These are phyloP conservation scores for Daldinia grandis DNA, from an alignment of 495 filamentous ascomycete species.

Conservation along the genomic window DNA sequence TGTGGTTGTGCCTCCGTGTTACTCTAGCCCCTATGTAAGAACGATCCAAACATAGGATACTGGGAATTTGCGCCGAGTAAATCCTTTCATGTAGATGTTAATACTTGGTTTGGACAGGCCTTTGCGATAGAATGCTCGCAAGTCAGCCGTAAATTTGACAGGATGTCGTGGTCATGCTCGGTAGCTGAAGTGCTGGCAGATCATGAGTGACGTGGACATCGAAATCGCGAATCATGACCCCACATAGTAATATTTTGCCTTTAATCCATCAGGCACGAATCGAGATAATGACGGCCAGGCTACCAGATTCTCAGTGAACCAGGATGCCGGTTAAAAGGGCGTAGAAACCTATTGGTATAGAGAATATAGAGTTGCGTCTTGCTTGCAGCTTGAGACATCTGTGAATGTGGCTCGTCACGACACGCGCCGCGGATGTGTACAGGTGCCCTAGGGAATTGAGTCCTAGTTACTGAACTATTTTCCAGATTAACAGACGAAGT, in stretches of 20 bases:
- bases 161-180: conserved; percentile 29
- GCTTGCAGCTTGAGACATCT: not conserved
- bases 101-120: not conserved
- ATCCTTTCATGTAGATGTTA: not conserved
- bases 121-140: not conserved
- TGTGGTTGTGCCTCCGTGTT: not conserved
- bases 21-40: not conserved
- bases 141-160: conserved; percentile 5
- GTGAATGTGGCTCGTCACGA: conserved; percentile 10
- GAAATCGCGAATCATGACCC: conserved; percentile 34
- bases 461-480: conserved; percentile 39
- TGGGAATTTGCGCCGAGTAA: not conserved
- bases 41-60: not conserved
- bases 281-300: conserved; percentile 8
- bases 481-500: conserved; percentile 18
- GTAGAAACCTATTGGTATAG: conserved; percentile 5
- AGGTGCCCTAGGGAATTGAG: conserved; percentile 31
- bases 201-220: conserved; percentile 41
- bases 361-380: not conserved
- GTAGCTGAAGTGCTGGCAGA: conserved; percentile 32
- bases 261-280: conserved; percentile 11
- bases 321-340: not conserved
- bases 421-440: conserved; percentile 20
- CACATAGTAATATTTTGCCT: conserved; percentile 14
- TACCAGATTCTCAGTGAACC: not conserved